A percentile compares a stretch with the other conserved stretches of the same genome.
These are phyloP conservation scores for Leishmania gerbilli DNA, from an alignment of 208 protist species.

Conservation along the genomic window DNA sequence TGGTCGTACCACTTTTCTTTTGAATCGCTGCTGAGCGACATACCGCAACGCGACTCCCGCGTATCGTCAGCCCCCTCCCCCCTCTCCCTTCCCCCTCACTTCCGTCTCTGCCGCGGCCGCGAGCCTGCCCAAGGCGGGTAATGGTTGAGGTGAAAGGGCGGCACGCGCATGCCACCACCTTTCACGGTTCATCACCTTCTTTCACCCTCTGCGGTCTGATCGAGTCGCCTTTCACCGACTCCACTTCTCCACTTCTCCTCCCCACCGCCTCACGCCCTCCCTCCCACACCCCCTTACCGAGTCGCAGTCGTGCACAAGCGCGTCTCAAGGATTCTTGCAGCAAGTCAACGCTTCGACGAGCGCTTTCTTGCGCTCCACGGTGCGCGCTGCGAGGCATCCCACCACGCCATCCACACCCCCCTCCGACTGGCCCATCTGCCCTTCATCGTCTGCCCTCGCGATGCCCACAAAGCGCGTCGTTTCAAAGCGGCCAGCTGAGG, in stretches of 20 bases:
- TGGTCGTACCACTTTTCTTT: not conserved
- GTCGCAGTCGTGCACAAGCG: not conserved
- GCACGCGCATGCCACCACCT: not conserved
- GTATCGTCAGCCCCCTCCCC: not conserved
- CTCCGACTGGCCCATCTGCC: not conserved
- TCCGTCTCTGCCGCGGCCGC: not conserved
- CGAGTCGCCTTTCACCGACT: not conserved
- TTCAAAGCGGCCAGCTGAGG: constrained; percentile 18
- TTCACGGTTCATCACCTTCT: not conserved
- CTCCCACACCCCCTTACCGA: not conserved
- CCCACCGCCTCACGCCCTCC: not conserved
- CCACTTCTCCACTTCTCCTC: not conserved
- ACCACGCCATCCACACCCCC: not conserved
- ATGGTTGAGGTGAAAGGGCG: not conserved
- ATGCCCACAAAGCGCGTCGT: constrained; percentile 26
- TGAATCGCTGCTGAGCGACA: not conserved
- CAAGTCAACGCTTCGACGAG: not conserved
- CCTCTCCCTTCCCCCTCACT: not conserved
- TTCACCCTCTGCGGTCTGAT: not conserved
- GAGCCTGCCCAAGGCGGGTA: not conserved
- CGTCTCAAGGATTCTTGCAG: not conserved
- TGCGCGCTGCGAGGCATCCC: not conserved
- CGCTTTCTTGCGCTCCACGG: not conserved
- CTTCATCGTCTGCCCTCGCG: not conserved
- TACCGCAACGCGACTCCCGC: not conserved